A percentile compares a stretch with the other conserved stretches of the same genome.
These are phyloP conservation scores for Thuidium tamariscinum DNA, from an alignment of 225 moss, liverwort and hornwort genomes.

Conservation along the genomic window DNA sequence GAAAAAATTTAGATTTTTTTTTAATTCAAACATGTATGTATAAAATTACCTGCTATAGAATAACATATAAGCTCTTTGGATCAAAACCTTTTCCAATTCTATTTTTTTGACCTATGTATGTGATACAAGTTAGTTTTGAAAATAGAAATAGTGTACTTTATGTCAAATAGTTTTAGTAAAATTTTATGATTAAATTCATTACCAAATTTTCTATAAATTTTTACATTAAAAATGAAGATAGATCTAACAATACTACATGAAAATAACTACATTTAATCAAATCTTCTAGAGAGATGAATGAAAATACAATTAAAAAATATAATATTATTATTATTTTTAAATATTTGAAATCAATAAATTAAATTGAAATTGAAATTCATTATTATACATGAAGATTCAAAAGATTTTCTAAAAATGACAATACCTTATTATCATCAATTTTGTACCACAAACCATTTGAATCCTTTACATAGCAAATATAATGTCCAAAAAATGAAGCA, in stretches of 20 bases:
- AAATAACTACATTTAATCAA: not conserved
- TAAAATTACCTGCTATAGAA: slow-evolving; percentile 57
- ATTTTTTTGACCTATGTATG: slow-evolving; percentile 78
- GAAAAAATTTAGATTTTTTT: too few relatives aligned
- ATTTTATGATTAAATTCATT: not conserved
- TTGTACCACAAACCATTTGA: slow-evolving; percentile 81
- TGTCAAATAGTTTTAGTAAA: not conserved
- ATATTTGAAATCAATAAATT: not conserved
- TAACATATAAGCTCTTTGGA: slow-evolving; percentile 87
- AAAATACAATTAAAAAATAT: too few relatives aligned
- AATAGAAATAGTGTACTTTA: not conserved
- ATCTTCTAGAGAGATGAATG: not conserved
- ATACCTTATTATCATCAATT: slow-evolving; percentile 86
- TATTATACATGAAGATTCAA: accelerated
- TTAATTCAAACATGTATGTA: accelerated
- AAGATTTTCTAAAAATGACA: not conserved
- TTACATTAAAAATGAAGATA: not conserved
- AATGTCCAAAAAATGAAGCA: slow-evolving; percentile 99
- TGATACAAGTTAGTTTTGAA: not conserved
- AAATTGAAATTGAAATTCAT: too few relatives aligned
- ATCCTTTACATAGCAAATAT: slow-evolving; percentile 92
- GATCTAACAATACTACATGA: not conserved
- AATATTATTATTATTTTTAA: not conserved
- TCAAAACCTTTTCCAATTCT: slow-evolving; percentile 71
- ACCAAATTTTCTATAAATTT: not conserved